phyloP scores from a whole-genome alignment of 1,284 basidiomycete genomes.

The Amylostereum areolatum region DNA sequence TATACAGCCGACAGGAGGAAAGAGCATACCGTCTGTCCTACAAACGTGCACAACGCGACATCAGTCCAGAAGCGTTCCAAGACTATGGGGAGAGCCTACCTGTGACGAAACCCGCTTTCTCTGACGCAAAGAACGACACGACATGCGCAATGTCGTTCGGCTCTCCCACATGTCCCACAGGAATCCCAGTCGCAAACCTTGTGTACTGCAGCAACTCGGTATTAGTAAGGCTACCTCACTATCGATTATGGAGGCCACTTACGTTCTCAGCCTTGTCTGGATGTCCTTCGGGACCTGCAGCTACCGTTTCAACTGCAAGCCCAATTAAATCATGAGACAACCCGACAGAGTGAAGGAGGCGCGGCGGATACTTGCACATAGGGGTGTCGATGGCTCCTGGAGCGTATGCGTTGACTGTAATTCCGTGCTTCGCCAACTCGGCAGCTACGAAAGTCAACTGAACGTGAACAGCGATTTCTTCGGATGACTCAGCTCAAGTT shows the following conservation, averaged over 20 bases:
- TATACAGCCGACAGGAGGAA: no score
- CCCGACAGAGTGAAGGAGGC: background rate
- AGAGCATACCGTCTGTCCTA: no score
- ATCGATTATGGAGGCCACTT: background rate
- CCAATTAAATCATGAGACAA: background rate
- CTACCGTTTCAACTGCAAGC: background rate
- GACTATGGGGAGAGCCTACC: slow-evolving; percentile 7
- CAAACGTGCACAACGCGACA: no score
- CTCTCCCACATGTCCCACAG: slow-evolving; percentile 5
- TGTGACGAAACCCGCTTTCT: slow-evolving; percentile 14
- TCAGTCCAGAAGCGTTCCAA: no score
- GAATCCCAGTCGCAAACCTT: background rate
- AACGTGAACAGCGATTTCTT: background rate
- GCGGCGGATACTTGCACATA: slow-evolving; percentile 6
- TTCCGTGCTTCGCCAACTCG: slow-evolving; percentile 12
- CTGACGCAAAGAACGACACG: slow-evolving; percentile 15
- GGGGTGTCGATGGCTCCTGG: slow-evolving; percentile 14
- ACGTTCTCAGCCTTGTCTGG: background rate
- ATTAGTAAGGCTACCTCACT: no score
- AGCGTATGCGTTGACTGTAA: slow-evolving; percentile 19
- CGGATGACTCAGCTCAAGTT: no score
- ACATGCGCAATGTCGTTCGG: slow-evolving; percentile 14
- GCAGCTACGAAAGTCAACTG: slow-evolving; percentile 5
- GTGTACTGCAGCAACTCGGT: background rate
- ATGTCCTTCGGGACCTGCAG: background rate